A percentile compares a stretch with the other conserved stretches of the same genome.
Conservation (phyloP, 164 flowering plant species). For the Kingdonia uniflora region DNA sequence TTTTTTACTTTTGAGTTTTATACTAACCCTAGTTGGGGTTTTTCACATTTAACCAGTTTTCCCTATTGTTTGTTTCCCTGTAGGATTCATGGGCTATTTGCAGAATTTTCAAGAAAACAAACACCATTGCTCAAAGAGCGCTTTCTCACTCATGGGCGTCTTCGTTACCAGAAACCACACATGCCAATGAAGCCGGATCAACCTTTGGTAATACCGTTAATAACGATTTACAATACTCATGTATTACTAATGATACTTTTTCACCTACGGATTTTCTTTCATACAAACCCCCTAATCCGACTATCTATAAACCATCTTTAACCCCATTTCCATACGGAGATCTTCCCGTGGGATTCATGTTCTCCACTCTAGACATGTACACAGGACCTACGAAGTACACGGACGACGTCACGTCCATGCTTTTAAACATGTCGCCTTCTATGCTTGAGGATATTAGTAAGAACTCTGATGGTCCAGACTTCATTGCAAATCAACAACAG, state of each 20-base stretch:
- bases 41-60: neutral
- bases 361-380: conserved; percentile 32
- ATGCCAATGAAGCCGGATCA: neutral
- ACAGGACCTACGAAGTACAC: conserved; percentile 19
- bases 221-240: conserved; percentile 16
- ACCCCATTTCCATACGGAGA: conserved; percentile 26
- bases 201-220: conserved; percentile 10
- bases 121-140: conserved; percentile 64
- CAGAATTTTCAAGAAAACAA: conserved; percentile 89
- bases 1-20: neutral
- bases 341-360: conserved; percentile 24
- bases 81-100: conserved; percentile 98
- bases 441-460: conserved; percentile 19
- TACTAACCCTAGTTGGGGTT: neutral
- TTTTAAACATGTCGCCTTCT: conserved; percentile 24
- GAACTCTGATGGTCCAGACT: conserved; percentile 20
- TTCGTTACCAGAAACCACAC: conserved; percentile 22
- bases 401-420: conserved; percentile 30
- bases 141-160: conserved; percentile 70
- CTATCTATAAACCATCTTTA: conserved; percentile 17
- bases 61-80: neutral
- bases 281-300: conserved; percentile 21
- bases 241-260: conserved; percentile 3
- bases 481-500: conserved; percentile 26
- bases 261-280: conserved; percentile 11